Conservation (phyloP, 805 yeast genomes). For the Priceomyces castillae region DNA sequence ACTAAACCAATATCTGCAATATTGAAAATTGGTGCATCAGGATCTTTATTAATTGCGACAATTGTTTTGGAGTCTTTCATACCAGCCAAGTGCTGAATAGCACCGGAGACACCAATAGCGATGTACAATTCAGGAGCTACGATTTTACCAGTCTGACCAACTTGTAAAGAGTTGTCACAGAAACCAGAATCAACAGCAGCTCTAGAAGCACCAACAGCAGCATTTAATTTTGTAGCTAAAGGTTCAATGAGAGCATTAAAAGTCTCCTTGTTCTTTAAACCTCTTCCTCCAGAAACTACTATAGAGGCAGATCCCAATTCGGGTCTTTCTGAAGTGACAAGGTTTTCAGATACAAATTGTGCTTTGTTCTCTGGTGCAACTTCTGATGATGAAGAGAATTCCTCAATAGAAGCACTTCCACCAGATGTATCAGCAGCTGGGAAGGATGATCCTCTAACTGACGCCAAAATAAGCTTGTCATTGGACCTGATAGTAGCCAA, state of each 20-base stretch:
- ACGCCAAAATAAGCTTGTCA: constrained; percentile 64
- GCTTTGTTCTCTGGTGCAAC: constrained; percentile 33
- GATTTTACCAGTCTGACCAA: constrained; percentile 97
- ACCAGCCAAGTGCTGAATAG: constrained; percentile 97
- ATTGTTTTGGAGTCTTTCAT: constrained; percentile 94
- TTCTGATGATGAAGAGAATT: constrained; percentile 38
- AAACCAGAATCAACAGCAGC: constrained; percentile 97
- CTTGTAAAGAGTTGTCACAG: constrained; percentile 93
- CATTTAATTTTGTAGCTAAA: constrained; percentile 76
- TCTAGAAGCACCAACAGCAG: constrained; percentile 96
- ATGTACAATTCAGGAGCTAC: constrained; percentile 94
- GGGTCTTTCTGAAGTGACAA: constrained; percentile 81
- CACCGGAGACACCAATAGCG: constrained; percentile 95
- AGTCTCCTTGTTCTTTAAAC: constrained; percentile 83
- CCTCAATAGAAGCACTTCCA: constrained; percentile 47
- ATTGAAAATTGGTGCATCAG: constrained; percentile 90
- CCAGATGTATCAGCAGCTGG: constrained; percentile 31
- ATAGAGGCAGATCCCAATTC: constrained; percentile 80
- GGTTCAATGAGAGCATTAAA: constrained; percentile 78
- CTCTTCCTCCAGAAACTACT: constrained; percentile 93
- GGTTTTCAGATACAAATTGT: constrained; percentile 72
- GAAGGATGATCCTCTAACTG: constrained; percentile 87
- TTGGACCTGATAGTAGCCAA: constrained; percentile 71
- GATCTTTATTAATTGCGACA: constrained; percentile 93
- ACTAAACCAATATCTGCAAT: constrained; percentile 87